Evolutionary conservation across 2,329 filamentous ascomycete species (phyloP).

Genomic region (Aurifilum marmelostoma): DNA sequence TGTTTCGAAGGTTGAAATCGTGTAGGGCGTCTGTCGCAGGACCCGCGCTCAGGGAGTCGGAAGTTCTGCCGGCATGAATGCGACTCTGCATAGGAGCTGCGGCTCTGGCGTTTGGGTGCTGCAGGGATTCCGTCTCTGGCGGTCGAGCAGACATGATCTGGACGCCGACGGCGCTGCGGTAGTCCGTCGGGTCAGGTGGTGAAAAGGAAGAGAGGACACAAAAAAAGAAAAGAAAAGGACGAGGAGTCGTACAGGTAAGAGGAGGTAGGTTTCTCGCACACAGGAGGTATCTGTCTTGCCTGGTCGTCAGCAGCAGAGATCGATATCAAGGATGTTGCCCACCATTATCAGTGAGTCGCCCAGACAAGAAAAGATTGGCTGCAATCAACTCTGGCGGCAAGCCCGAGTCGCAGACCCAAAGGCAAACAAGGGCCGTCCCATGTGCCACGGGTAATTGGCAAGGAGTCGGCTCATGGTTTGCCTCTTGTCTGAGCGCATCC

Average conservation of each 20-base stretch:
- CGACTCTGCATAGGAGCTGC: conserved; percentile 24
- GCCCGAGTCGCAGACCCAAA: neutral
- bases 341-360: conserved; percentile 15
- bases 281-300: conserved; percentile 5
- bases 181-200: neutral
- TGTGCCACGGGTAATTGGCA: conserved; percentile 9
- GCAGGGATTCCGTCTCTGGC: conserved; percentile 23
- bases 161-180: conserved; percentile 2
- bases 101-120: conserved; percentile 23
- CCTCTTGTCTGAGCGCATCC: conserved; percentile 2
- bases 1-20: conserved; percentile 30
- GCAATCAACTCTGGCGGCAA: neutral
- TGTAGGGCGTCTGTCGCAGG: conserved; percentile 34
- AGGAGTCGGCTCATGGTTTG: neutral
- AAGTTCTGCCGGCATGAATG: conserved; percentile 16
- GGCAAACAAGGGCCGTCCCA: neutral
- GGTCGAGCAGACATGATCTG: conserved; percentile 25
- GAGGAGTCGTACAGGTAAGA: conserved; percentile 6
- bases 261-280: conserved; percentile 2
- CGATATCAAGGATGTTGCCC: conserved; percentile 7
- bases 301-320: conserved; percentile 9
- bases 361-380: neutral
- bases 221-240: no score
- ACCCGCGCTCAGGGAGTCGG: conserved; percentile 31
- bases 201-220: neutral